These are phyloP conservation scores for Neopestalotiopsis sp. DNA, from an alignment of 2,329 filamentous ascomycete species.

Conservation along the genomic window DNA sequence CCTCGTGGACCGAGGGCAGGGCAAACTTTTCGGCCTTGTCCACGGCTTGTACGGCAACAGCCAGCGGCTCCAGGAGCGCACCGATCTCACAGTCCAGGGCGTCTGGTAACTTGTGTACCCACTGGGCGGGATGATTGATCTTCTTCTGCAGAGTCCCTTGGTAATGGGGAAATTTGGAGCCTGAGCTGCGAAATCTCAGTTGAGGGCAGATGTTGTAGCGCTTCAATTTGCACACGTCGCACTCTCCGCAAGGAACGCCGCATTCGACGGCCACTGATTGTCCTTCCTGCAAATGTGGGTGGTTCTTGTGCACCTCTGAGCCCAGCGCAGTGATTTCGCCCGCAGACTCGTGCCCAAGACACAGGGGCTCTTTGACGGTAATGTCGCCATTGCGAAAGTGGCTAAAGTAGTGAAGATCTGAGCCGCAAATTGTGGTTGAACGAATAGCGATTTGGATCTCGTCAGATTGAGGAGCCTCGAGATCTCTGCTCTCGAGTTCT, in stretches of 20 bases:
- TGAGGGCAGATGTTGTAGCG: neutral
- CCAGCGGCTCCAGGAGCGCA: neutral
- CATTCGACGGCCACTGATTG: neutral
- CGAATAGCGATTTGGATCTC: slow-evolving; percentile 63
- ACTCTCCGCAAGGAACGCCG: neutral
- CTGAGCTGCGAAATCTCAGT: slow-evolving; percentile 1
- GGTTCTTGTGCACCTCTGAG: neutral
- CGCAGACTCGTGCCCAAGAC: slow-evolving; percentile 70
- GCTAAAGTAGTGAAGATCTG: slow-evolving; percentile 67
- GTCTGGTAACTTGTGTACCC: neutral
- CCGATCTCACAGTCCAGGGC: neutral
- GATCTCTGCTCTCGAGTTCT: neutral
- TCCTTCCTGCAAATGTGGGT: neutral
- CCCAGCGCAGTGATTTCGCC: slow-evolving; percentile 52
- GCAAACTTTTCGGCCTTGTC: neutral
- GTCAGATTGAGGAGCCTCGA: slow-evolving; percentile 46
- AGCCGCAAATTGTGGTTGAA: slow-evolving; percentile 66
- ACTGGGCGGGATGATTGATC: slow-evolving; percentile 3
- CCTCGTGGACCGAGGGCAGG: neutral
- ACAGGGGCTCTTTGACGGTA: slow-evolving; percentile 54
- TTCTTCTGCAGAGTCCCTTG: neutral
- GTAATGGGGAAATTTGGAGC: neutral
- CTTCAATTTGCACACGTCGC: neutral
- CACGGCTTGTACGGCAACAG: neutral
- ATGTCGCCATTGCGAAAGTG: slow-evolving; percentile 69